These are phyloP conservation scores for Nakazawaea ishiwadae DNA, from an alignment of 805 yeast species.

Conservation along the genomic window DNA sequence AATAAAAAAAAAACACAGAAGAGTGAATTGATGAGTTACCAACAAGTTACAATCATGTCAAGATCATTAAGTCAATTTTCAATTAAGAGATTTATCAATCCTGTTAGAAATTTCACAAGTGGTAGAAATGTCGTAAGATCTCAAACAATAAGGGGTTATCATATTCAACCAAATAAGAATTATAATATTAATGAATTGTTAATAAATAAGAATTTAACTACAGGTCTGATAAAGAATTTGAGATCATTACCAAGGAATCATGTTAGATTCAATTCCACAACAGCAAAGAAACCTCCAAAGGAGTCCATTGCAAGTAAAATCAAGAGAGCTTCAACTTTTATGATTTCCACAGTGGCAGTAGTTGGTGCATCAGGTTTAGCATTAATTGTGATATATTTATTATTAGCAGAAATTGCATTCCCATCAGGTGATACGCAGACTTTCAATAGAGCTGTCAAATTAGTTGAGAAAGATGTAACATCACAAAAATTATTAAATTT, in stretches of 20 bases:
- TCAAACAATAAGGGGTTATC: not conserved
- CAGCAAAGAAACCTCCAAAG: conserved; percentile 20
- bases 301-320: conserved; percentile 41
- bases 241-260: not conserved
- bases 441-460: conserved; percentile 78
- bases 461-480: conserved; percentile 63
- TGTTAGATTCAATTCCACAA: conserved; percentile 6
- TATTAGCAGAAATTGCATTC: conserved; percentile 73
- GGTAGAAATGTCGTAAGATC: no score
- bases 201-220: conserved; percentile 2
- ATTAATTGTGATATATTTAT: conserved; percentile 63
- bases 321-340: conserved; percentile 55
- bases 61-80: no score
- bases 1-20: no score
- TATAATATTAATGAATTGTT: conserved; percentile 8
- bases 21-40: no score
- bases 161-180: not conserved
- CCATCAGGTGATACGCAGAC: conserved; percentile 92
- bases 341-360: conserved; percentile 57
- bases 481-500: conserved; percentile 57
- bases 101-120: no score
- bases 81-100: no score
- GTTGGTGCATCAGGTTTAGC: conserved; percentile 68
- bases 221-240: not conserved
- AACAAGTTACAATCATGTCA: no score